A percentile compares a stretch with the other conserved stretches of the same genome.
Evolutionary conservation across 768 basidiomycete species (phyloP).

Genomic region (Collybia nuda): DNA sequence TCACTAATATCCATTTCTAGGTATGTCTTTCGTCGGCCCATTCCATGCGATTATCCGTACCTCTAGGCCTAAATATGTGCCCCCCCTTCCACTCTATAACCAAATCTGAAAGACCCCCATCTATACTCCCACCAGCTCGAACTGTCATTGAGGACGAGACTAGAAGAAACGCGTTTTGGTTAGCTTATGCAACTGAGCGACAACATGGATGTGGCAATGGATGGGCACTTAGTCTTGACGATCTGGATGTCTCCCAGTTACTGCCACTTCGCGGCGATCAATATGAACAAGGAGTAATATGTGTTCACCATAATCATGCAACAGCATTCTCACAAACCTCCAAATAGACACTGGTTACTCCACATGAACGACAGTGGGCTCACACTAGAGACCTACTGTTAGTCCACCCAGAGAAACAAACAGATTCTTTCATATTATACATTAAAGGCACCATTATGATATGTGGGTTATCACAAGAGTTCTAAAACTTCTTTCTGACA

Average conservation of each 20-base stretch:
- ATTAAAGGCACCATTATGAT: slow-evolving; percentile 69
- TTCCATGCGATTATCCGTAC: slow-evolving; percentile 56
- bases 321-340: background rate
- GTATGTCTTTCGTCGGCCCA: slow-evolving; percentile 59
- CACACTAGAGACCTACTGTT: slow-evolving; percentile 61
- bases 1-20: slow-evolving; percentile 30
- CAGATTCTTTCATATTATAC: slow-evolving; percentile 72
- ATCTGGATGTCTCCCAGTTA: slow-evolving; percentile 71
- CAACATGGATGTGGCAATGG: slow-evolving; percentile 67
- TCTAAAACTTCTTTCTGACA: background rate
- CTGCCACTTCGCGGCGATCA: slow-evolving; percentile 62
- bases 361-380: slow-evolving; percentile 65
- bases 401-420: slow-evolving; percentile 56
- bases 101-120: slow-evolving; percentile 53
- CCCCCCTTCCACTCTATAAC: slow-evolving; percentile 67
- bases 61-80: slow-evolving; percentile 69
- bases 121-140: slow-evolving; percentile 58
- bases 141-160: slow-evolving; percentile 69
- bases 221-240: slow-evolving; percentile 71
- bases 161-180: slow-evolving; percentile 72
- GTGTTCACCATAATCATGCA: background rate
- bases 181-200: slow-evolving; percentile 69
- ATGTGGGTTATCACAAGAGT: slow-evolving; percentile 31
- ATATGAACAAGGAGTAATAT: slow-evolving; percentile 60
- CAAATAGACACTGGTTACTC: slow-evolving; percentile 43